Percentiles rank a stretch among this genome's conserved stretches.
phyloP scores from a whole-genome alignment of 495 filamentous ascomycete species.

The Aspergillus indologenus region DNA sequence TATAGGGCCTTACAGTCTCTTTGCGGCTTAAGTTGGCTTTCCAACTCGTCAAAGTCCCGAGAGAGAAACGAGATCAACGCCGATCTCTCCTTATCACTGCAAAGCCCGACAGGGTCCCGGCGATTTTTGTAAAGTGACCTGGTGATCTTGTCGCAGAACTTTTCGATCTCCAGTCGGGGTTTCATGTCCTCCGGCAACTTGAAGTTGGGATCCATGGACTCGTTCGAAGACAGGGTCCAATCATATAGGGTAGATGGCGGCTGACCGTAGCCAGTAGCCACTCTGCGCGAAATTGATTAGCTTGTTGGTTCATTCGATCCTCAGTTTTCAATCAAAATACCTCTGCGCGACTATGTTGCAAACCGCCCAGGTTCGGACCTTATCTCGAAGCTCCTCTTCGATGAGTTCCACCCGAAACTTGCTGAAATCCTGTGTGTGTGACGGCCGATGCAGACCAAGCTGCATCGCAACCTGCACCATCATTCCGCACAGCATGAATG shows the following conservation, averaged over 20 bases:
- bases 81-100: constrained; percentile 65
- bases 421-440: constrained; percentile 87
- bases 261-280: constrained; percentile 88
- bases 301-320: background rate
- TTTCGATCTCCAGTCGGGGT: constrained; percentile 71
- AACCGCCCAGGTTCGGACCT: constrained; percentile 85
- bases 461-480: constrained; percentile 94
- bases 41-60: constrained; percentile 52
- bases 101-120: constrained; percentile 69
- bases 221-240: constrained; percentile 69
- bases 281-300: constrained; percentile 39
- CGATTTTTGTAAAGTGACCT: constrained; percentile 79
- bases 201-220: constrained; percentile 62
- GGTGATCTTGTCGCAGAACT: constrained; percentile 82
- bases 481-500: constrained; percentile 83
- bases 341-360: constrained; percentile 90
- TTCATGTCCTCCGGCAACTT: constrained; percentile 64
- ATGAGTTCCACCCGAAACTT: constrained; percentile 77
- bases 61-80: constrained; percentile 59
- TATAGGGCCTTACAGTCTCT: constrained; percentile 38
- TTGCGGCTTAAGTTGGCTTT: constrained; percentile 40
- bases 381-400: constrained; percentile 79
- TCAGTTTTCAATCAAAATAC: constrained; percentile 32
- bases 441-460: constrained; percentile 84
- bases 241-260: constrained; percentile 86